phyloP scores from a whole-genome alignment of 495 filamentous ascomycete genomes.

The Astrocystis sublimbata region DNA sequence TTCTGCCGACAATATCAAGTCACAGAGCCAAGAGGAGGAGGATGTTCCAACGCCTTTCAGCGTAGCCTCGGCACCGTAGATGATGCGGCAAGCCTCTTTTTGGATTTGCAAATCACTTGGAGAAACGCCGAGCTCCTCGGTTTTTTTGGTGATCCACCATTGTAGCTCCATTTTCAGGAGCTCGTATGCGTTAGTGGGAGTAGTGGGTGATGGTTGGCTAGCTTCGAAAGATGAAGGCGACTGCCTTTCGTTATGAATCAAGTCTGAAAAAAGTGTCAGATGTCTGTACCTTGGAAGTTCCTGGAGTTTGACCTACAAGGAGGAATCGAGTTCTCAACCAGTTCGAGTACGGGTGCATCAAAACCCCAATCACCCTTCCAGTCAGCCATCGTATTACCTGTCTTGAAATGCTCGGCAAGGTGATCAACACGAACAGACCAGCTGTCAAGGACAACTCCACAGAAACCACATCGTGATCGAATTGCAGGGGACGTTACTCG shows the following conservation, averaged over 20 bases:
- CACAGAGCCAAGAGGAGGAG: conserved; percentile 53
- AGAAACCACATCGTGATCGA: conserved; percentile 72
- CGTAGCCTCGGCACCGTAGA: conserved; percentile 42
- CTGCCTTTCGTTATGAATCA: conserved; percentile 60
- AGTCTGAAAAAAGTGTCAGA: conserved; percentile 38
- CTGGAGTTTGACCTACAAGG: conserved; percentile 49
- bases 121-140: conserved; percentile 27
- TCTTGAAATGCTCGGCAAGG: conserved; percentile 68
- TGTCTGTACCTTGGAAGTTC: conserved; percentile 17
- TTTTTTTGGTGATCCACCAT: conserved; percentile 39
- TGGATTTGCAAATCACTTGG: conserved; percentile 48
- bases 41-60: conserved; percentile 28
- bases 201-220: conserved; percentile 31
- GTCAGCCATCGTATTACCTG: conserved; percentile 64
- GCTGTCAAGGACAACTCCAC: conserved; percentile 57
- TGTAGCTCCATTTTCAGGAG: conserved; percentile 52
- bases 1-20: conserved; percentile 49
- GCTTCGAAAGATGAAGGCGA: conserved; percentile 48
- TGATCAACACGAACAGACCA: conserved; percentile 67
- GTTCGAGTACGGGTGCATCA: conserved; percentile 55
- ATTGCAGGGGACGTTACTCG: conserved; percentile 59
- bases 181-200: conserved; percentile 52
- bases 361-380: conserved; percentile 78
- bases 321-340: conserved; percentile 67
- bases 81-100: conserved; percentile 43